Base-by-base conservation (phyloP, 2,329 filamentous ascomycete genomes). In the Pseudogymnoascus sp. region DNA sequence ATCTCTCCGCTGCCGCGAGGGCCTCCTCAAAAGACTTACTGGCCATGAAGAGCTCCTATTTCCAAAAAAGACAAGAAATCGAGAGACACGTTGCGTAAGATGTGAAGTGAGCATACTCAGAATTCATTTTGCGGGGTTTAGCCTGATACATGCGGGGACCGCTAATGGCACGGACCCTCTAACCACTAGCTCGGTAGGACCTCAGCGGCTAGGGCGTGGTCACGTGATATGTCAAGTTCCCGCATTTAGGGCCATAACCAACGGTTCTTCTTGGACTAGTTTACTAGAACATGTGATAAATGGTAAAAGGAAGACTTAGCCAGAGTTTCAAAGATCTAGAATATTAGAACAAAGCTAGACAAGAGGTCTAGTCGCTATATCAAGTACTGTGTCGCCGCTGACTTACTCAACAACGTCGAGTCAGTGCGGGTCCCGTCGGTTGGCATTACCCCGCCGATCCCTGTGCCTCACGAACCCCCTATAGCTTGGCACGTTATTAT, bases 391-490 rank as follows among this genome's bases (percentile, higher is more conserved):
- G 25, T 60, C 18, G 33, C 2, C 11, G 14, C 4, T 40, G 58
- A 60, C 58, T 59, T 38, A 37, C 55, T 60, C 33, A 1, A 5
- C 7, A 55, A 33, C 28, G 16, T 55, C 49, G 49, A 55, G 49
- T 55, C 49, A 55, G 28, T 55, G 28, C 16, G 16, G 28, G 16
- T 49, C 11, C 4, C 16, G n/a, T 43, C 38, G 16, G 25, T 18
- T 16, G 49, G 49, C 28, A 7, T 55, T 55, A 2, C 23, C 43
- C 23, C 49, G 23, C 2, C 18, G n/a, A 21, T 11, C 74, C n/a
- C 65, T 77, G 4, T 75, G 8, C 23, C 14, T 16, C 31, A 12
- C 9, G 11, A 12, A 12, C 9, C 11, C 31, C 31, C 31, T 33
- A 33, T 33, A 12, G 9, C 9, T 43, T 43, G 5, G 40, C 40